A percentile compares a stretch with the other conserved stretches of the same genome.
These are phyloP conservation scores for Tricholoma hemisulphureum DNA, from an alignment of 768 basidiomycete genomes.

Conservation along the genomic window DNA sequence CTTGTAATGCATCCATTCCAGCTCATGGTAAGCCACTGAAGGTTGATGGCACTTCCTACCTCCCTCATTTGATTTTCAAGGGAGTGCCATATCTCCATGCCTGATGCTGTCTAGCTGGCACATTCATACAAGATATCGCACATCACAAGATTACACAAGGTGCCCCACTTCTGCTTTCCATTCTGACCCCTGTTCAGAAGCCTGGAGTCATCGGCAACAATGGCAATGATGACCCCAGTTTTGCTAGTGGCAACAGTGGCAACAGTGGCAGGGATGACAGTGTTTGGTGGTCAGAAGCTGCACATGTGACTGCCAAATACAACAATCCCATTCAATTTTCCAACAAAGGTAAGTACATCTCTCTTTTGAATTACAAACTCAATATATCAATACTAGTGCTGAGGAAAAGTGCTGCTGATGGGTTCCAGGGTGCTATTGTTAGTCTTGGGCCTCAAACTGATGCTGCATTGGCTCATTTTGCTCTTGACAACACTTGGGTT, in stretches of 20 bases:
- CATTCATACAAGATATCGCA: conserved; percentile 5
- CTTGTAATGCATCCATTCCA: not conserved
- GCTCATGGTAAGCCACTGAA: not conserved
- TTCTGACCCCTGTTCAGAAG: too few species aligned
- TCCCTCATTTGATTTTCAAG: conserved; percentile 3
- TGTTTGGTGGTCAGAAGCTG: too few species aligned
- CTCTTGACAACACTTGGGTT: not conserved
- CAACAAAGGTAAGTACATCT: too few species aligned
- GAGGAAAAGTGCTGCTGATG: not conserved
- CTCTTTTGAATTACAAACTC: too few species aligned
- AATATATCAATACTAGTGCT: too few species aligned
- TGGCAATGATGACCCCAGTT: too few species aligned
- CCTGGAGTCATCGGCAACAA: too few species aligned
- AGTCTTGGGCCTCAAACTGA: conserved; percentile 5
- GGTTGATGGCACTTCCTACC: not conserved
- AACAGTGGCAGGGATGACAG: too few species aligned
- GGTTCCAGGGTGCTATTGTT: conserved; percentile 1
- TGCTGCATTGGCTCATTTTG: not conserved
- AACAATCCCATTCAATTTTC: too few species aligned
- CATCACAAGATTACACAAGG: not conserved
- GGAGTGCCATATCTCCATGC: conserved; percentile 1
- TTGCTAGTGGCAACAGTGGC: too few species aligned
- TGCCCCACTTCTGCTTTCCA: not conserved
- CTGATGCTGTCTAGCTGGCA: not conserved
- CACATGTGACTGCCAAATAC: too few species aligned